A percentile compares a stretch with the other conserved stretches of the same genome.
Evolutionary conservation across 2,329 filamentous ascomycete genomes (phyloP).

Genomic region (Talaromyces atroroseus): DNA sequence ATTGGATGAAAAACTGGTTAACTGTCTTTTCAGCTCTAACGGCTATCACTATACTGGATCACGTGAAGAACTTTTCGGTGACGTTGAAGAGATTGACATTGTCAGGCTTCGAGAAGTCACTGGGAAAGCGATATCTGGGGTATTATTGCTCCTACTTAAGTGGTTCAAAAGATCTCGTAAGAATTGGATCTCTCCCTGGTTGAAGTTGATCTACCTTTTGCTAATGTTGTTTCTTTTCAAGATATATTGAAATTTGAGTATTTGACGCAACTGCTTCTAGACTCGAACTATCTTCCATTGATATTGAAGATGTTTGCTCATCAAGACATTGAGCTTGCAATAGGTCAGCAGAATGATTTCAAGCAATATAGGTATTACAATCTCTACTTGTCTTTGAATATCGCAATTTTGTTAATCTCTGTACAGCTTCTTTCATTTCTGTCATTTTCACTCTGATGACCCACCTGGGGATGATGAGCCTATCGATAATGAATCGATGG

Average conservation of each 20-base stretch:
- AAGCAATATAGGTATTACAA: conserved; percentile 66
- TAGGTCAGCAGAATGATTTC: conserved; percentile 78
- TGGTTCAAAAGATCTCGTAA: conserved; percentile 94
- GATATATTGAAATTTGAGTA: conserved; percentile 96
- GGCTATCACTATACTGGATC: conserved; percentile 19
- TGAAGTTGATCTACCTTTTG: conserved; percentile 14
- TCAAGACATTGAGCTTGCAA: conserved; percentile 85
- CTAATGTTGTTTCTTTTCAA: conserved; percentile 30
- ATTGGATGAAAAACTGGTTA: conserved; percentile 12
- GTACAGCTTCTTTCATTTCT: conserved; percentile 82
- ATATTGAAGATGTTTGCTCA: conserved; percentile 90
- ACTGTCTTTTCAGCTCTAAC: conserved; percentile 24
- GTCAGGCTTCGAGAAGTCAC: conserved; percentile 79
- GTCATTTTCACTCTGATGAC: conserved; percentile 66
- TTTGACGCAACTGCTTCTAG: conserved; percentile 82
- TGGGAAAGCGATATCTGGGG: conserved; percentile 85
- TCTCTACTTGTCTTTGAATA: neutral
- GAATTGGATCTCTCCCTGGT: conserved; percentile 30
- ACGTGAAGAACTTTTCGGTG: conserved; percentile 29
- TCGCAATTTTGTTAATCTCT: neutral
- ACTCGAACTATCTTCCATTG: conserved; percentile 90
- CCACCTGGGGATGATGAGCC: conserved; percentile 32
- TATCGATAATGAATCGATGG: conserved; percentile 30
- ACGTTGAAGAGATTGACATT: conserved; percentile 72
- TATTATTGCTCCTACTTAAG: conserved; percentile 80